Base-by-base conservation (phyloP, 768 basidiomycete genomes). In the Mycena pura region DNA sequence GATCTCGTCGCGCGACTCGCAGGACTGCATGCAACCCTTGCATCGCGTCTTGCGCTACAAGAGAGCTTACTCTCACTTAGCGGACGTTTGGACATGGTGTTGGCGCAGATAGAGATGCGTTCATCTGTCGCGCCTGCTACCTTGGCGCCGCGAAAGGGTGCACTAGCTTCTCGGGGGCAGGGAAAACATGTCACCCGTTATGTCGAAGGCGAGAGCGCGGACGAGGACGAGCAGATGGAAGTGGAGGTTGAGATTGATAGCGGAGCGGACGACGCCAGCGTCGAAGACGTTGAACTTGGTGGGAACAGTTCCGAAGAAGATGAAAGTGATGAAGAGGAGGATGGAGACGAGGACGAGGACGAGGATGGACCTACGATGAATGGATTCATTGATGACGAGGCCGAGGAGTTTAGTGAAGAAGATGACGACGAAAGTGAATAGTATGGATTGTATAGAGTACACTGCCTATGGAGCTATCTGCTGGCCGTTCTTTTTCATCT, bases 41-140 rank as follows among this genome's bases (percentile, higher is more conserved):
- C 90, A 3, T 82, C 89, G 29, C 87, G 97, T 21, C 77, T 97
- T 31, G 82, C 88, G 24, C 77, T 98, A 44, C 92, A 97, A 63
- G 90, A 94, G 63, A 92, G 88, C 57, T 81, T 99, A 19, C 80
- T 96, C 10, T 87, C 91, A 2, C 81, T 99, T 39, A 92, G 88
- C 60, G 97, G 97, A 25, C 87, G 94, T 57, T 81, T 99, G 27
- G 96, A 98, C 70, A 92, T 95, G 80, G 93, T 97, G 22, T 82
- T 98, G 47, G 91, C 94, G 0, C 97, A 99, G 72, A 91, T 98
- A 55, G 92, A 96, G 72, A 84, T 95, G 77, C 86, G 96, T 21
- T 86, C 91, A 27, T 86, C 91, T n/a, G 78, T 82, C 14, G 85
- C 85, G 11, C 90, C 89, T 21, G 81, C 86, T 3, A 80, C 84